Evolutionary conservation across 225 moss, liverwort and hornwort genomes (phyloP).

Genomic region (Neckera pumila): DNA sequence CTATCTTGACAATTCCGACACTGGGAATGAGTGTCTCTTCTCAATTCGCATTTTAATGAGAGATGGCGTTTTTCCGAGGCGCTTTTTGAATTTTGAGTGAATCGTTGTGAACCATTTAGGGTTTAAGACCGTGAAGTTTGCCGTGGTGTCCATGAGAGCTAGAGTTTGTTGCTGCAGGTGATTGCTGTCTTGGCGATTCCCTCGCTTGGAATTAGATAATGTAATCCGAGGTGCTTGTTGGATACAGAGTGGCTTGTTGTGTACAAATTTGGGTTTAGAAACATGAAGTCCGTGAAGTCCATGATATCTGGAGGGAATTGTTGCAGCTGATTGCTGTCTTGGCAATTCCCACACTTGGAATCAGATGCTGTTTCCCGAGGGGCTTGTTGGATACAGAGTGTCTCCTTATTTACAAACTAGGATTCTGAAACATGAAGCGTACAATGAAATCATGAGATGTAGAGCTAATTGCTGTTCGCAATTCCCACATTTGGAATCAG

Average conservation of each 20-base stretch:
- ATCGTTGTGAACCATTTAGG: not conserved
- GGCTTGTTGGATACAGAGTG: not conserved
- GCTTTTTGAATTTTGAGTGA: not conserved
- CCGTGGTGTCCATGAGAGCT: not conserved
- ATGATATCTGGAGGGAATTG: not conserved
- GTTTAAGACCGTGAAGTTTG: not conserved
- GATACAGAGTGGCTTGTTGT: not conserved
- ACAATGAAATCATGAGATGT: not conserved
- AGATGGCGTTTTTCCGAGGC: not conserved
- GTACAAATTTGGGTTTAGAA: not conserved
- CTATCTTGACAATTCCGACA: not conserved
- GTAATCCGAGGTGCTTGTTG: not conserved
- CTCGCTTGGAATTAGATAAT: not conserved
- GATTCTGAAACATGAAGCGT: not conserved
- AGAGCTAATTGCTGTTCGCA: not conserved
- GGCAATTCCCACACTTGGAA: not conserved
- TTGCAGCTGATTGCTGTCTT: not conserved
- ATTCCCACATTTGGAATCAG: not conserved
- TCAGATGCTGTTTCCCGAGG: not conserved
- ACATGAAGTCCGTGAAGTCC: not conserved
- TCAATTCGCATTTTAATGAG: not conserved
- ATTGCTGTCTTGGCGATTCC: not conserved
- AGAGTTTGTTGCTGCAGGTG: not conserved
- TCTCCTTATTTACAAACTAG: not conserved
- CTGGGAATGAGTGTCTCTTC: not conserved